Conservation (phyloP, 1,284 basidiomycete genomes). For the Sporisorium iseilematis-ciliati region DNA sequence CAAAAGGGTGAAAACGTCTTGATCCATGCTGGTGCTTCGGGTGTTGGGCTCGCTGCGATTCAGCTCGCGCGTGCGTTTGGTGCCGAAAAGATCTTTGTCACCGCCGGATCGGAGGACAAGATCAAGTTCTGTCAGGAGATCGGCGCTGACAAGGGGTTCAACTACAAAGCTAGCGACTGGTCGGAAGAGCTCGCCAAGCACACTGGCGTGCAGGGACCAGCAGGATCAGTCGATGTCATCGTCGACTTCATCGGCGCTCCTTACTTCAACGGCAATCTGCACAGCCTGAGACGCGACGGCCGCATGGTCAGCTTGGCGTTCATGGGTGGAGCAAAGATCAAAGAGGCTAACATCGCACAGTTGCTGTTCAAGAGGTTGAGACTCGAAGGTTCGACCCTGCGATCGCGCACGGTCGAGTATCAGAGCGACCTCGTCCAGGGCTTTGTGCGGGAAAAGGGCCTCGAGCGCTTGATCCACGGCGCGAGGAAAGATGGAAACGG, state of each 20-base stretch:
- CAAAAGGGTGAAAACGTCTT: slow-evolving; percentile 82
- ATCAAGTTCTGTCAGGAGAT: slow-evolving; percentile 78
- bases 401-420: slow-evolving; percentile 82
- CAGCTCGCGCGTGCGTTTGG: slow-evolving; percentile 83
- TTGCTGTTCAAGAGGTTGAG: slow-evolving; percentile 87
- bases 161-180: slow-evolving; percentile 88
- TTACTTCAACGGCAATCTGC: slow-evolving; percentile 86
- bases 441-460: slow-evolving; percentile 72
- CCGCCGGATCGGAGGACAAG: slow-evolving; percentile 87
- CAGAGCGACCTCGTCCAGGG: slow-evolving; percentile 81
- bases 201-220: slow-evolving; percentile 49
- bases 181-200: slow-evolving; percentile 73
- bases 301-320: slow-evolving; percentile 80
- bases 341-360: slow-evolving; percentile 77
- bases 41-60: slow-evolving; percentile 90
- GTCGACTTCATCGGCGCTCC: slow-evolving; percentile 88
- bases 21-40: slow-evolving; percentile 79
- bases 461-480: slow-evolving; percentile 42
- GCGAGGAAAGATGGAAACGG: slow-evolving; percentile 2
- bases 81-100: slow-evolving; percentile 73
- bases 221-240: slow-evolving; percentile 78
- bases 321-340: slow-evolving; percentile 79
- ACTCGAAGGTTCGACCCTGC: slow-evolving; percentile 88
- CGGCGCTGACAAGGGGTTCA: slow-evolving; percentile 80
- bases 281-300: slow-evolving; percentile 81